These are phyloP conservation scores for Lotus japonicus DNA, from an alignment of 306 rosid species.

Conservation along the genomic window DNA sequence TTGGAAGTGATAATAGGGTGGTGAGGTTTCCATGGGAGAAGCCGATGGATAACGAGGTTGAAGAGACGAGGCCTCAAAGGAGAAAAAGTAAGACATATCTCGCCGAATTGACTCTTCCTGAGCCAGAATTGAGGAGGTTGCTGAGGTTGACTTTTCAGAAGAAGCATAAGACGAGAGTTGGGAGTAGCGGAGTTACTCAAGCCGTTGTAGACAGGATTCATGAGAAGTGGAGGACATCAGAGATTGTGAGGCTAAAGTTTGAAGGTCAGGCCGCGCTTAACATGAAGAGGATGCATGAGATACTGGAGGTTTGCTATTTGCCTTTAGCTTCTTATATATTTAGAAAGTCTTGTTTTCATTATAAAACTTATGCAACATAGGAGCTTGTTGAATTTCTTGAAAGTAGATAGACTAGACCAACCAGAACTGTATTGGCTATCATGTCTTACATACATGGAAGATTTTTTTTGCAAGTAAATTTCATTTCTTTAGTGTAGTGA, in stretches of 20 bases:
- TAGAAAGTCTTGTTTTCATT: background rate
- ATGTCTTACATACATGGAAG: background rate
- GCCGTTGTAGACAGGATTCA: slow-evolving; percentile 83
- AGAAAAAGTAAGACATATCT: slow-evolving; percentile 49
- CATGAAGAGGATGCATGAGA: slow-evolving; percentile 95
- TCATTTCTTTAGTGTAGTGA: background rate
- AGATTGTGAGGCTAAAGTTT: slow-evolving; percentile 82
- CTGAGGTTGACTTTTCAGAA: slow-evolving; percentile 68
- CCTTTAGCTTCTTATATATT: slow-evolving; percentile 10
- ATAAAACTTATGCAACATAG: background rate
- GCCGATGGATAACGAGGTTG: slow-evolving; percentile 41
- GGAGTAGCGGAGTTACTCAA: slow-evolving; percentile 79
- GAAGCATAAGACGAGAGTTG: slow-evolving; percentile 92
- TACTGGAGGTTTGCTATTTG: slow-evolving; percentile 72
- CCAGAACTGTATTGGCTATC: background rate
- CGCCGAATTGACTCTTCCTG: slow-evolving; percentile 92
- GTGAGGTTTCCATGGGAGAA: slow-evolving; percentile 96
- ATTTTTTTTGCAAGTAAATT: background rate
- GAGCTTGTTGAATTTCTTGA: background rate
- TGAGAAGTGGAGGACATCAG: slow-evolving; percentile 76
- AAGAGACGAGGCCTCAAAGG: slow-evolving; percentile 26
- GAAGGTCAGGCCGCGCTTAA: slow-evolving; percentile 93
- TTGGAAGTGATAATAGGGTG: slow-evolving; percentile 66
- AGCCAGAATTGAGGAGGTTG: slow-evolving; percentile 85
- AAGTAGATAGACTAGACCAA: background rate